Evolutionary conservation across 257 asterid species (phyloP).

Genomic region (Pogostemon cablin): DNA sequence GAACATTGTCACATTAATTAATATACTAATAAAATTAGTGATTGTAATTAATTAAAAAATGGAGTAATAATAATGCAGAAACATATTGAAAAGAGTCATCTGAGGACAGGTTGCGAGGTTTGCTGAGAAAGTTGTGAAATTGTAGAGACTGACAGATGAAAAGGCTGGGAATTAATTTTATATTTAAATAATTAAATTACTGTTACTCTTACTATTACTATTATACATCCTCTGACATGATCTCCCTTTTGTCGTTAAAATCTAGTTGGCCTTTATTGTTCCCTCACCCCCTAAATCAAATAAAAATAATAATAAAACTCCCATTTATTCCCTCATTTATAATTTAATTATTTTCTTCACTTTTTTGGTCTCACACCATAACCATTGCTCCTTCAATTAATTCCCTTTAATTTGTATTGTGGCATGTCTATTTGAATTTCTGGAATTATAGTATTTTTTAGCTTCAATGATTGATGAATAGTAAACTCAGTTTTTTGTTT

Average conservation of each 20-base stretch:
- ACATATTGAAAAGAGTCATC: not conserved
- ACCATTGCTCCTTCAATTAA: not conserved
- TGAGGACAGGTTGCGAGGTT: not conserved
- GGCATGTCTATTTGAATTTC: not conserved
- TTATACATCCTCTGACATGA: constrained; percentile 39
- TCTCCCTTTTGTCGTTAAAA: constrained; percentile 47
- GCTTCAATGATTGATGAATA: not conserved
- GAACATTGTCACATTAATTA: too few relatives aligned
- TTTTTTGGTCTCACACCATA: constrained; percentile 3
- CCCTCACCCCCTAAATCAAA: not conserved
- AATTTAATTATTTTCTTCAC: not conserved
- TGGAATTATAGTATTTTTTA: not conserved
- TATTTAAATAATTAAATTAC: not conserved
- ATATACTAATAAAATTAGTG: too few relatives aligned
- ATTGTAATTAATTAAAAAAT: not conserved
- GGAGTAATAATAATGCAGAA: not conserved
- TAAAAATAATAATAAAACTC: not conserved
- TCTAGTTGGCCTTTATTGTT: constrained; percentile 37
- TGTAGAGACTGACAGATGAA: not conserved
- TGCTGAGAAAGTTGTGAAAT: constrained; percentile 19
- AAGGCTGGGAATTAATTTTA: not conserved
- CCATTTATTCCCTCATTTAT: not conserved
- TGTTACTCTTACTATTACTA: not conserved
- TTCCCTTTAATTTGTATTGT: not conserved
- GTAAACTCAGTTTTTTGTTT: too few relatives aligned